Evolutionary conservation across 345 rosid species (phyloP).

Genomic region (Eutrema heterophyllum): DNA sequence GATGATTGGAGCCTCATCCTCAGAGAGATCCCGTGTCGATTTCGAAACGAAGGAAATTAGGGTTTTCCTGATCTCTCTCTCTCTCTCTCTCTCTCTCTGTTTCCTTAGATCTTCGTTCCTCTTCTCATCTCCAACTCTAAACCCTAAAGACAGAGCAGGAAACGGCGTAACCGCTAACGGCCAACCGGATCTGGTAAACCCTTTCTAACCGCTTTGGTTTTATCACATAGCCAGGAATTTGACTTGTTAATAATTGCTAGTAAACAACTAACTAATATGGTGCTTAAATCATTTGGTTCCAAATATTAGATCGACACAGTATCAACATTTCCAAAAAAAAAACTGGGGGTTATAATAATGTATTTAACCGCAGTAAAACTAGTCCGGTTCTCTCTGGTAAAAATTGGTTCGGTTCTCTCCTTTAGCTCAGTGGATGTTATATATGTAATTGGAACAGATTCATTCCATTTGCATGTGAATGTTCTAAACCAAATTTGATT

Average conservation of each 20-base stretch:
- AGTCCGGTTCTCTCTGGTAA: background rate
- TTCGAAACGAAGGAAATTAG: no score
- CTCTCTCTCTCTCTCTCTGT: background rate
- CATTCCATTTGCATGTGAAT: constrained; percentile 21
- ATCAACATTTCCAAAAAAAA: background rate
- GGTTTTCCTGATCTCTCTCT: no score
- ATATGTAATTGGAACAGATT: background rate
- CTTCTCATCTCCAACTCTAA: background rate
- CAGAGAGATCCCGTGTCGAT: background rate
- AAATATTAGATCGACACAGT: background rate
- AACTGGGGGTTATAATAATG: background rate
- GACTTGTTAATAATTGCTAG: background rate
- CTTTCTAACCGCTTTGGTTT: background rate
- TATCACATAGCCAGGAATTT: background rate
- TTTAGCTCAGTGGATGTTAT: background rate
- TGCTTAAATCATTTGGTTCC: background rate
- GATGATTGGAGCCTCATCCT: constrained; percentile 15
- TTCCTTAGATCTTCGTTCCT: constrained; percentile 5
- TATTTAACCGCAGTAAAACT: background rate
- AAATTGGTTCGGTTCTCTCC: background rate
- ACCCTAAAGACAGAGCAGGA: constrained; percentile 13
- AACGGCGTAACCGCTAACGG: constrained; percentile 4
- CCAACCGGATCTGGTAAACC: background rate
- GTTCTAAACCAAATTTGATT: background rate
- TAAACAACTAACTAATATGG: background rate